phyloP scores from a whole-genome alignment of 768 basidiomycete genomes.

The Podaxis mareebaensis region DNA sequence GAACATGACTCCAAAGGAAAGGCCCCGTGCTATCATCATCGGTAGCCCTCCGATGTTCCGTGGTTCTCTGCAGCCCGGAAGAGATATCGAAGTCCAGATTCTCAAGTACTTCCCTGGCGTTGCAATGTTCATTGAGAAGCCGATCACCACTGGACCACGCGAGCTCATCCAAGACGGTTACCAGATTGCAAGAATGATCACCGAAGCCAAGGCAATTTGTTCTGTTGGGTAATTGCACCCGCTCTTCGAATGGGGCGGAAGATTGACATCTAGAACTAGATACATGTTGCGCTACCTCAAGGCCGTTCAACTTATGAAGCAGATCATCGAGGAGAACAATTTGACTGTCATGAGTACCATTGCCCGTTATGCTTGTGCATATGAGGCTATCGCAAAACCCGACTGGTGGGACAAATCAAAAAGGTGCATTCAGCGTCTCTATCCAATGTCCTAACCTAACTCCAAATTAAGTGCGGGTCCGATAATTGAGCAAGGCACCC shows the following conservation, averaged over 20 bases:
- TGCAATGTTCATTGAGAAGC: conserved; percentile 92
- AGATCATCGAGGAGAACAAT: conserved; percentile 91
- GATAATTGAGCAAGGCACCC: conserved; percentile 90
- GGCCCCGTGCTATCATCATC: conserved; percentile 82
- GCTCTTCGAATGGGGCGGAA: background rate
- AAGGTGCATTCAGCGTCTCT: conserved; percentile 43
- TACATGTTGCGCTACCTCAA: conserved; percentile 95
- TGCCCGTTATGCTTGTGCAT: conserved; percentile 91
- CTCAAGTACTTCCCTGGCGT: conserved; percentile 86
- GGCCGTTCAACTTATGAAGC: conserved; percentile 95
- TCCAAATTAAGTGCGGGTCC: conserved; percentile 62
- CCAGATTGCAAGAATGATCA: conserved; percentile 70
- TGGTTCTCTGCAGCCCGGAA: conserved; percentile 70
- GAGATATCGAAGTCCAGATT: conserved; percentile 87
- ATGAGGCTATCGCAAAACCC: conserved; percentile 73
- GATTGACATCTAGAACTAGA: conserved; percentile 35
- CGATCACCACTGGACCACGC: conserved; percentile 78
- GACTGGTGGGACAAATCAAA: conserved; percentile 96
- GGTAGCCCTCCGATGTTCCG: conserved; percentile 95
- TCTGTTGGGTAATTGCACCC: conserved; percentile 73
- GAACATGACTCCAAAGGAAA: conserved; percentile 60
- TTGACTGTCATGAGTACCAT: conserved; percentile 95
- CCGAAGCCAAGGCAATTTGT: conserved; percentile 72
- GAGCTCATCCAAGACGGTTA: conserved; percentile 69
- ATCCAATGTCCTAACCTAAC: conserved; percentile 13